Percentiles rank a stretch among this genome's conserved stretches.
Conservation (phyloP, 306 rosid species). For the Trichosanthes truncata region DNA sequence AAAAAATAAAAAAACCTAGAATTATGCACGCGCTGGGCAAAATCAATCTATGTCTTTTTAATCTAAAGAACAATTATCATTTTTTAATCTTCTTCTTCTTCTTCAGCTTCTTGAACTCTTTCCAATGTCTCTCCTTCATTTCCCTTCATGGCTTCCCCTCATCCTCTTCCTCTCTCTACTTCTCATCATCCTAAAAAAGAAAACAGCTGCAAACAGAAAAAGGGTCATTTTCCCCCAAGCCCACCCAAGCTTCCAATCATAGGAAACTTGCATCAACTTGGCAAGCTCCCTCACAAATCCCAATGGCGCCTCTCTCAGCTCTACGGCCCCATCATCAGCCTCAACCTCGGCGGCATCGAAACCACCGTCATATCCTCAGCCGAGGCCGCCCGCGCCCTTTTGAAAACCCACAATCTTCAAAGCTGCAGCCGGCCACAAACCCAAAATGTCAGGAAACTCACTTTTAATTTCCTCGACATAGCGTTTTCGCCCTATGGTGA, state of each 20-base stretch:
- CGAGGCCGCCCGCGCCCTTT: conserved; percentile 11
- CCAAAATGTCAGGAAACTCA: conserved; percentile 10
- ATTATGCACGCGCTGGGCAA: too few relatives aligned
- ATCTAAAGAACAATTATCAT: too few relatives aligned
- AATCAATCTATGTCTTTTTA: too few relatives aligned
- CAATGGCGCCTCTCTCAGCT: conserved; percentile 14
- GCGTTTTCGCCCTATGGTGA: conserved; percentile 33
- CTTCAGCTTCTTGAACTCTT: not conserved
- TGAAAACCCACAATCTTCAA: conserved; percentile 19
- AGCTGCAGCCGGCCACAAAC: conserved; percentile 31
- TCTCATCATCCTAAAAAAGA: not conserved
- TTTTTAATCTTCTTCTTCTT: too few relatives aligned
- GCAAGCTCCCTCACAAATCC: conserved; percentile 17
- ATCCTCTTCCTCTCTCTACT: not conserved
- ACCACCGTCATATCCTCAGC: conserved; percentile 20
- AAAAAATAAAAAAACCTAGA: too few relatives aligned
- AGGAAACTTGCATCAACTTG: conserved; percentile 31
- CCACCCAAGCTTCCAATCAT: conserved; percentile 33
- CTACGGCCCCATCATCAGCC: conserved; percentile 23
- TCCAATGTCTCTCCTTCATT: not conserved
- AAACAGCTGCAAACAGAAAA: not conserved
- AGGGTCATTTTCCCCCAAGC: conserved; percentile 12
- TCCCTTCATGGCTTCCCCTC: conserved; percentile 2
- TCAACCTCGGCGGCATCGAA: conserved; percentile 9
- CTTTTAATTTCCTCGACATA: conserved; percentile 34